These are phyloP conservation scores for Rugosomyces carneus DNA, from an alignment of 1,284 basidiomycete species.

Conservation along the genomic window DNA sequence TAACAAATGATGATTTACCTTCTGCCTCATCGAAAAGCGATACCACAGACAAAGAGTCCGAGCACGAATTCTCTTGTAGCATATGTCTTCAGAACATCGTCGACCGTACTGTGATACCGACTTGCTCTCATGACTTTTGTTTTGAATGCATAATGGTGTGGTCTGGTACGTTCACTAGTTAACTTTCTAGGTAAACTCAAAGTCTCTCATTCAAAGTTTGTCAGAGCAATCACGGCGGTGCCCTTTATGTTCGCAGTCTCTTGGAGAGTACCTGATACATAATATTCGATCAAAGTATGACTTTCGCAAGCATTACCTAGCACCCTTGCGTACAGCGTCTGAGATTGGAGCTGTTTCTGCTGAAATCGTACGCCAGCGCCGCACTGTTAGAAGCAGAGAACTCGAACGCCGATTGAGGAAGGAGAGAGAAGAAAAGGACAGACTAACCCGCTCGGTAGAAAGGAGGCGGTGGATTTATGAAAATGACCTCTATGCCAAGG, in stretches of 20 bases:
- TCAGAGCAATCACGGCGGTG: slow-evolving; percentile 71
- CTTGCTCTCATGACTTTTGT: slow-evolving; percentile 85
- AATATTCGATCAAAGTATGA: slow-evolving; percentile 70
- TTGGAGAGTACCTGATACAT: slow-evolving; percentile 78
- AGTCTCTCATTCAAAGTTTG: neutral
- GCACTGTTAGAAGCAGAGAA: slow-evolving; percentile 38
- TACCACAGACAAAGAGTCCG: slow-evolving; percentile 21
- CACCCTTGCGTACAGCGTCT: slow-evolving; percentile 54
- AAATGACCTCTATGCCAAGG: slow-evolving; percentile 76
- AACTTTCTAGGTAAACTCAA: neutral
- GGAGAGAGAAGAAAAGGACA: slow-evolving; percentile 50
- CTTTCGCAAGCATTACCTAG: slow-evolving; percentile 75
- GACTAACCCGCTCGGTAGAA: slow-evolving; percentile 54
- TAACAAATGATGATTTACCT: neutral
- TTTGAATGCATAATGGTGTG: slow-evolving; percentile 83
- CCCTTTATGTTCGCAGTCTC: slow-evolving; percentile 72
- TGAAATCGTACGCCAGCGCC: slow-evolving; percentile 25
- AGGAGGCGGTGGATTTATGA: slow-evolving; percentile 64
- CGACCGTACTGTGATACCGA: slow-evolving; percentile 76
- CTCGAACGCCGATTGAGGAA: slow-evolving; percentile 51
- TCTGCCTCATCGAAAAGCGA: neutral
- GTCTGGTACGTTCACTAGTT: slow-evolving; percentile 51
- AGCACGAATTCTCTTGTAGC: slow-evolving; percentile 34
- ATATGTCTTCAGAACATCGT: slow-evolving; percentile 75
- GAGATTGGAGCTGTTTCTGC: slow-evolving; percentile 20